A percentile compares a stretch with the other conserved stretches of the same genome.
Evolutionary conservation across 1,284 basidiomycete genomes (phyloP).

Genomic region (Singerocomus inundabilis): DNA sequence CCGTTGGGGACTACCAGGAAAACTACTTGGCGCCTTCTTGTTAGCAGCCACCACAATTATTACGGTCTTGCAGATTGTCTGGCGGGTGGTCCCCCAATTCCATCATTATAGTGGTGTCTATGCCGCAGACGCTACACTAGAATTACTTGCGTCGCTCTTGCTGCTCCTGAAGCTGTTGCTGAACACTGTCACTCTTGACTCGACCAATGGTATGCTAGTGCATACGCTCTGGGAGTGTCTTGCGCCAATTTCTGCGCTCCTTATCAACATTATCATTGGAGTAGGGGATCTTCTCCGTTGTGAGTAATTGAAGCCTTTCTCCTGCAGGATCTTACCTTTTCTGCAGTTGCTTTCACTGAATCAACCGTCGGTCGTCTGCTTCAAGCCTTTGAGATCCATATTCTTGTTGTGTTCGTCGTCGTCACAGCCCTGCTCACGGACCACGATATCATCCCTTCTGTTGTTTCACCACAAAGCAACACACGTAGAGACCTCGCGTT

Average conservation of each 20-base stretch:
- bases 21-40: constrained; percentile 50
- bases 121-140: constrained; percentile 52
- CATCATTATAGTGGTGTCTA: constrained; percentile 52
- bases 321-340: constrained; percentile 12
- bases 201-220: constrained; percentile 17
- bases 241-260: constrained; percentile 50
- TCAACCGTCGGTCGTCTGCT: constrained; percentile 68
- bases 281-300: constrained; percentile 58
- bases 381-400: constrained; percentile 64
- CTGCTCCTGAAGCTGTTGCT: constrained; percentile 63
- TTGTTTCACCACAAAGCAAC: constrained; percentile 1
- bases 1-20: constrained; percentile 58
- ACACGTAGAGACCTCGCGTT: constrained; percentile 2
- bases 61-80: constrained; percentile 58
- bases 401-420: constrained; percentile 56
- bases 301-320: constrained; percentile 38
- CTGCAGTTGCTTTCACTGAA: constrained; percentile 65
- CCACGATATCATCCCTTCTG: constrained; percentile 5
- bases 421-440: constrained; percentile 46
- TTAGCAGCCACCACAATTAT: constrained; percentile 46
- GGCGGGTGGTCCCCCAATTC: constrained; percentile 51
- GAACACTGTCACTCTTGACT: constrained; percentile 50
- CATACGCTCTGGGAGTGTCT: constrained; percentile 49
- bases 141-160: constrained; percentile 55
- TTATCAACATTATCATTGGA: constrained; percentile 52